Conservation (phyloP, 225 moss, liverwort and hornwort species). For the Marchantia polymorpha region DNA sequence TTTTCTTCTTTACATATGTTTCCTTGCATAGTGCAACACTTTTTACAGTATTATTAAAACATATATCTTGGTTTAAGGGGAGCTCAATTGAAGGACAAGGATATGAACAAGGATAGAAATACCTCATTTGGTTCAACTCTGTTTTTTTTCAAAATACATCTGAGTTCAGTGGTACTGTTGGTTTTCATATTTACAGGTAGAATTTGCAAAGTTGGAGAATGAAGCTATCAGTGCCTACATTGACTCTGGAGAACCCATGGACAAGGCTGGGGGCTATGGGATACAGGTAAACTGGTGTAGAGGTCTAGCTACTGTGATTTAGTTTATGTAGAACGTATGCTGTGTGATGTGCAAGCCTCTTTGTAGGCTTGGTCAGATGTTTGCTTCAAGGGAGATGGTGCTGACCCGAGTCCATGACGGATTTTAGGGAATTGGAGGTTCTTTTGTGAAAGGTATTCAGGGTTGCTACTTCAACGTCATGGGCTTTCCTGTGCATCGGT, state of each 20-base stretch:
- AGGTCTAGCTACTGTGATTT: too few relatives aligned
- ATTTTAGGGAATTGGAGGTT: conserved; percentile 79
- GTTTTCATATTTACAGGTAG: conserved; percentile 47
- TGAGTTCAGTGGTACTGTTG: neutral
- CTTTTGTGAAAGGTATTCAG: conserved; percentile 81
- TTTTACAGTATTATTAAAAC: too few relatives aligned
- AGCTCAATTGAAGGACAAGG: too few relatives aligned
- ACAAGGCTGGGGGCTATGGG: conserved; percentile 97
- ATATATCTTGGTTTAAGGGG: too few relatives aligned
- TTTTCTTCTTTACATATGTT: neutral
- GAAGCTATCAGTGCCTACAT: conserved; percentile 83
- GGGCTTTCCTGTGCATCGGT: conserved; percentile 95
- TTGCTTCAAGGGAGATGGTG: neutral
- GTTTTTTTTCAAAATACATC: neutral
- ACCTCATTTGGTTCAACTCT: neutral
- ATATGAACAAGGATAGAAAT: neutral
- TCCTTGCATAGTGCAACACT: neutral
- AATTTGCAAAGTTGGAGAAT: conserved; percentile 73
- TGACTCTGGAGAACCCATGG: conserved; percentile 94
- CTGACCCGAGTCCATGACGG: neutral
- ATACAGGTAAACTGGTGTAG: conserved; percentile 60
- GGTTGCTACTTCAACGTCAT: conserved; percentile 99
- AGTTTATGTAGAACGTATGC: too few relatives aligned
- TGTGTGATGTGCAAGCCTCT: neutral
- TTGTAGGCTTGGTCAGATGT: neutral